Conservation (phyloP, 1,284 basidiomycete genomes). For the Melanopsichium pennsylvanicum region DNA sequence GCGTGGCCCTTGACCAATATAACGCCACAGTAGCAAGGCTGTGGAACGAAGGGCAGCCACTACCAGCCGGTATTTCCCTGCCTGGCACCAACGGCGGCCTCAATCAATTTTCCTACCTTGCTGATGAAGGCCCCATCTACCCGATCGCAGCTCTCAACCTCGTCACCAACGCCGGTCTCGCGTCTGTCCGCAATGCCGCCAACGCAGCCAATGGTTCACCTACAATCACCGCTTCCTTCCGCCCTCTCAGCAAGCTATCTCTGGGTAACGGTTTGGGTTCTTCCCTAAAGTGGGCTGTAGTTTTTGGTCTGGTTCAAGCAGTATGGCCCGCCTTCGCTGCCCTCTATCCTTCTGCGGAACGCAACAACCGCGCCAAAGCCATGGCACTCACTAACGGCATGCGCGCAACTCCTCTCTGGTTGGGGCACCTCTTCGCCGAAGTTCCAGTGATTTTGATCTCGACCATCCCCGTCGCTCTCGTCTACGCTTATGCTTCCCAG, state of each 20-base stretch:
- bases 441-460: conserved; percentile 71
- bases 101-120: conserved; percentile 25
- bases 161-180: conserved; percentile 34
- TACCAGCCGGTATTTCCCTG: conserved; percentile 13
- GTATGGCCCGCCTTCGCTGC: conserved; percentile 82
- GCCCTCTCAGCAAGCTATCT: conserved; percentile 17
- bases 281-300: conserved; percentile 33
- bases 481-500: conserved; percentile 72
- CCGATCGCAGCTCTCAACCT: conserved; percentile 30
- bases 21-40: conserved; percentile 4
- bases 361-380: conserved; percentile 75
- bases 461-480: conserved; percentile 73
- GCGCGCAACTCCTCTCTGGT: conserved; percentile 77
- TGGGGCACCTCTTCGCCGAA: conserved; percentile 81
- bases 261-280: conserved; percentile 34
- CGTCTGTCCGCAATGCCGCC: conserved; percentile 5
- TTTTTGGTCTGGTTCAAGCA: conserved; percentile 68
- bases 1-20: conserved; percentile 18
- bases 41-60: conserved; percentile 8
- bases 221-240: conserved; percentile 22
- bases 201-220: conserved; percentile 11
- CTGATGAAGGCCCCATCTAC: conserved; percentile 11
- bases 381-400: conserved; percentile 82
- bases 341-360: conserved; percentile 77
- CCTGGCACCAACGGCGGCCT: conserved; percentile 3